Evolutionary conservation across 257 asterid species (phyloP), one percentile per base, ranked within the genome.

Genomic region (Handroanthus guayacan): DNA sequence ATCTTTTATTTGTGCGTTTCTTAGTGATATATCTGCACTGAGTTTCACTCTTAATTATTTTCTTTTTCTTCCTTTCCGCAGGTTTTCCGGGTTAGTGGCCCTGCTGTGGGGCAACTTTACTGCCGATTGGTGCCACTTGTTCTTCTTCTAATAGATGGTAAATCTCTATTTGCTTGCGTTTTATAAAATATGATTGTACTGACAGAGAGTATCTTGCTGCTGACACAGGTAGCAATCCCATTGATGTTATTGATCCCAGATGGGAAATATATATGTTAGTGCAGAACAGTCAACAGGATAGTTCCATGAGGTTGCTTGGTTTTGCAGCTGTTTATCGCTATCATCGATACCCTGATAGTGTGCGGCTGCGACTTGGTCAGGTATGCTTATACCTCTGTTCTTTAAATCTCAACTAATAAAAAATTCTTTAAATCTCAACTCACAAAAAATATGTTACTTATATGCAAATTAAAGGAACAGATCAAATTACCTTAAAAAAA

Each of bases 191-290:
- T 10, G 51, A 63, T 25, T 45, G 38, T 71, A 61, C 51, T 61
- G 9, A 11, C 54, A 16, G 52, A 51, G 9, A 70, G 50, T 50
- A 20, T 57, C 56, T 58, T 68, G 20, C 64, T 76, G 51, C 79
- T 84, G 86, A 70, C 76, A 51, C 94, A 95, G 98, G 98, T 72
- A 90, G 99, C 94, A 93, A 91, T 83, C 98, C 98, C n/a, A 95
- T 95, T 78, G 99, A 95, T 67, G 74, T 95, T 62, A 87, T 87
- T 31, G 98, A 93, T 90, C 93, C 94, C 72, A 79, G 85, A n/a
- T 95, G 99, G 98, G 93, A 93, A 84, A 90, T 95, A 63, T 95
- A 91, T 79, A 67, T 91, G 39, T 75, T 88, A 60, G 90, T 89
- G 43, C 86, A 69, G 84, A 89, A 83, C 51, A 74, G 72, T 57